phyloP scores from a whole-genome alignment of 1,139 yeast species.

The Suhomyces choctaworum region DNA sequence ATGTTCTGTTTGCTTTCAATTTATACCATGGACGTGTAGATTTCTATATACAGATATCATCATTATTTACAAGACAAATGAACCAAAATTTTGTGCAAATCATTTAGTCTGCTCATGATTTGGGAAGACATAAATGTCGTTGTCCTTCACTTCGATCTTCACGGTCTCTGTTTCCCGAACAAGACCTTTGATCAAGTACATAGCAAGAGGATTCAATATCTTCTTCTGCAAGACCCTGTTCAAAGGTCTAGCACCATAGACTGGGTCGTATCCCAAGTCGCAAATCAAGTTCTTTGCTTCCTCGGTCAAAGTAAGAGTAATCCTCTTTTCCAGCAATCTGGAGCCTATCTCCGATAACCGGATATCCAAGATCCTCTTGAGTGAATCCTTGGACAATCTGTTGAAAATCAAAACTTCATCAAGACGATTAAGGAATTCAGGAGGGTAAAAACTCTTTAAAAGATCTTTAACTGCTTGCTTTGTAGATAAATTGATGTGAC shows the following conservation, averaged over 20 bases:
- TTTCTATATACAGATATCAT: slow-evolving; percentile 2
- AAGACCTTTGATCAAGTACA: slow-evolving; percentile 74
- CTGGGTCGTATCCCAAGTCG: slow-evolving; percentile 82
- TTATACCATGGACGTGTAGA: background rate
- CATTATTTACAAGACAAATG: slow-evolving; percentile 5
- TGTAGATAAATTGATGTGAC: slow-evolving; percentile 49
- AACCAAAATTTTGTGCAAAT: too few species aligned
- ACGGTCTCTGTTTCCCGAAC: slow-evolving; percentile 71
- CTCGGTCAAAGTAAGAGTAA: slow-evolving; percentile 55
- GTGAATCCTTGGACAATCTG: slow-evolving; percentile 72
- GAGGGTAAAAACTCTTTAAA: slow-evolving; percentile 77
- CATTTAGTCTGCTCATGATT: slow-evolving; percentile 51
- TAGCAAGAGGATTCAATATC: slow-evolving; percentile 84
- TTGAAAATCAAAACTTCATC: slow-evolving; percentile 91
- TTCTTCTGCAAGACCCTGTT: slow-evolving; percentile 84
- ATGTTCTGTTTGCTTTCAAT: slow-evolving; percentile 1
- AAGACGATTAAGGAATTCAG: slow-evolving; percentile 90
- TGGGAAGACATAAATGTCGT: slow-evolving; percentile 40
- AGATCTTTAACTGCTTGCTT: slow-evolving; percentile 61
- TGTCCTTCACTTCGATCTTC: slow-evolving; percentile 29
- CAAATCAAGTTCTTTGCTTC: slow-evolving; percentile 78
- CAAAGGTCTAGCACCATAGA: slow-evolving; percentile 94
- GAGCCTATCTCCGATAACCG: slow-evolving; percentile 78
- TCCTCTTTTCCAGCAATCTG: slow-evolving; percentile 77
- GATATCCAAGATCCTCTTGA: slow-evolving; percentile 78